Evolutionary conservation across 1,284 basidiomycete species (phyloP), one percentile per base, ranked within the genome.

Genomic region (Gymnopus androsaceus): DNA sequence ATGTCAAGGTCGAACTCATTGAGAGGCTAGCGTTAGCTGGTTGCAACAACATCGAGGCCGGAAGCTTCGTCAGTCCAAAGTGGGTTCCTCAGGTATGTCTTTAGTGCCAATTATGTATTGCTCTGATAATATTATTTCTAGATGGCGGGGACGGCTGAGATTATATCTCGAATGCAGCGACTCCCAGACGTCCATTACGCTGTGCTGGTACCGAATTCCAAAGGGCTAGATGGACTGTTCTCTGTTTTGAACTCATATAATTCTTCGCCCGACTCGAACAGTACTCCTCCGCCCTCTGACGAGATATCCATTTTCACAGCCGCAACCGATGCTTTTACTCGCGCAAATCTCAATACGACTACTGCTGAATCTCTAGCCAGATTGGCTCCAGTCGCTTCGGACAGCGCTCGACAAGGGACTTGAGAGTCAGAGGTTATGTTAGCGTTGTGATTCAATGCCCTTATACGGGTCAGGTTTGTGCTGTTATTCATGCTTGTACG

Each of bases 271-370:
- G 60, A 66, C n/a, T 44, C 48, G 7, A 36, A 55, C 28, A 41
- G 48, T 17, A 34, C 28, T 14, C 75, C 75, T 9, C 78, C 79
- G 0, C 78, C 82, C 0, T 86, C 92, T 0, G 83, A 94, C 66
- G 95, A 98, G 69, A 88, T 98, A 33, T 85, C 94, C 2, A 81
- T 98, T 57, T 97, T 98, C 72, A 88, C 92, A 9, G 88, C 93
- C 0, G 93, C 94, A 0, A 90, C 94, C 1, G 92, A 98, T 67
- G 84, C 83, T 0, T 98, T 98, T 72, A 84, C 85, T 12, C 80
- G 82, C 57, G 93, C 92, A 15, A 98, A 98, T 72, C 88, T 92
- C 12, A 95, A 96, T 67, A 85, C 81, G 47, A 83, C 87, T 1
- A 80, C 91, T 41, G 74, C 80, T 0, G 90, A 92, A 61, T 92